Percentiles rank a stretch among this genome's conserved stretches.
phyloP scores from a whole-genome alignment of 2,329 filamentous ascomycete genomes.

The Beauveria sp. region DNA sequence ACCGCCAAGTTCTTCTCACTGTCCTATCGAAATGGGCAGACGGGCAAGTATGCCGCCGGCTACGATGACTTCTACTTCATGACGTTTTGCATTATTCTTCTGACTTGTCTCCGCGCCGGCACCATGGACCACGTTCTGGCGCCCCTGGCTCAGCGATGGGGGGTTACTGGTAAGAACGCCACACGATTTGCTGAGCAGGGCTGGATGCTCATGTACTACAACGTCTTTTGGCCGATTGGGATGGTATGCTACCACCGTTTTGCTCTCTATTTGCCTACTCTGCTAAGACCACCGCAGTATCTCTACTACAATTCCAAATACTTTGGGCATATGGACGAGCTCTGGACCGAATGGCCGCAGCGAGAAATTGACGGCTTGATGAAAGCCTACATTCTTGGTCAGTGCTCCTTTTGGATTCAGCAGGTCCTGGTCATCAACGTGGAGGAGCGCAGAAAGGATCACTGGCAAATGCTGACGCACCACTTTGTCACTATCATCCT shows the following conservation, averaged over 20 bases:
- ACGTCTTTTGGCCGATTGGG: constrained; percentile 73
- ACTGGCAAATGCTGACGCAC: constrained; percentile 92
- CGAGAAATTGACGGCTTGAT: constrained; percentile 60
- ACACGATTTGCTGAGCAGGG: constrained; percentile 90
- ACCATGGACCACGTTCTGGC: constrained; percentile 81
- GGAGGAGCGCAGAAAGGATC: constrained; percentile 87
- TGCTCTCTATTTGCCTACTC: background rate
- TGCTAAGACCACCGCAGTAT: constrained; percentile 46
- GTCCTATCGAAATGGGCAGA: constrained; percentile 20
- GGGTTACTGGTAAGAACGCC: constrained; percentile 69
- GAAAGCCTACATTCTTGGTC: constrained; percentile 56
- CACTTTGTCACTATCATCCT: constrained; percentile 86
- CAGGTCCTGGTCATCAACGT: constrained; percentile 92
- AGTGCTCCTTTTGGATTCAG: constrained; percentile 92
- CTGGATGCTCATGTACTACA: constrained; percentile 82
- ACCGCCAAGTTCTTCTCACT: too few relatives aligned
- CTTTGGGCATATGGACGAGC: constrained; percentile 64
- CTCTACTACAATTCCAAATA: constrained; percentile 73
- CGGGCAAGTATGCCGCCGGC: constrained; percentile 66
- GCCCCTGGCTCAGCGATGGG: constrained; percentile 61
- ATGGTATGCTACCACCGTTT: constrained; percentile 51
- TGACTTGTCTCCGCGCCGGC: constrained; percentile 77
- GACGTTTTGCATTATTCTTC: constrained; percentile 68
- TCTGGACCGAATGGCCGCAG: constrained; percentile 81
- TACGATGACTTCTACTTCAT: constrained; percentile 74